A percentile compares a stretch with the other conserved stretches of the same genome.
phyloP scores from a whole-genome alignment of 805 yeast species.

The Candida germanica region DNA sequence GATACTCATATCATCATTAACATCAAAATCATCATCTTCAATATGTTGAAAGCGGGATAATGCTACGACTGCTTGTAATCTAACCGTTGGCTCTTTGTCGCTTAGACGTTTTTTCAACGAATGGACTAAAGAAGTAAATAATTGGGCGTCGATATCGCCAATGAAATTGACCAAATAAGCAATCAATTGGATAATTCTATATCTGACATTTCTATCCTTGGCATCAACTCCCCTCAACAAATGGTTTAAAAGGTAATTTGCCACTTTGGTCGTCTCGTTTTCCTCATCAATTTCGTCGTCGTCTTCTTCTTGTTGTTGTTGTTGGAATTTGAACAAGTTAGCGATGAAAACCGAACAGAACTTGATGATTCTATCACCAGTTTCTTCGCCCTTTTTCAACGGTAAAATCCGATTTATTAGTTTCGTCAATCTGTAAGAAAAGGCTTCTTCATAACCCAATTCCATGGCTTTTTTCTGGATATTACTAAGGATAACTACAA shows the following conservation, averaged over 20 bases:
- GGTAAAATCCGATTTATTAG: conserved; percentile 64
- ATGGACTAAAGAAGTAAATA: conserved; percentile 60
- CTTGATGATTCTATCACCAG: conserved; percentile 75
- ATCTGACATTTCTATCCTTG: conserved; percentile 72
- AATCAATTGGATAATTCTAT: conserved; percentile 71
- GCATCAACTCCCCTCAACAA: conserved; percentile 77
- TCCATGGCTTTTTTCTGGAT: conserved; percentile 55
- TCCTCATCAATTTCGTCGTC: conserved; percentile 15
- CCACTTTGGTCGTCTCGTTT: conserved; percentile 20
- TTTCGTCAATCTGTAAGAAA: conserved; percentile 57
- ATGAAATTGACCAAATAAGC: conserved; percentile 69
- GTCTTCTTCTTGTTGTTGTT: conserved; percentile 15
- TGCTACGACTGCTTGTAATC: conserved; percentile 83
- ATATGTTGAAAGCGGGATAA: conserved; percentile 69
- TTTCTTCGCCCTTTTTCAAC: conserved; percentile 62
- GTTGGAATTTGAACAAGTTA: conserved; percentile 30
- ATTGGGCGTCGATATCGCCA: conserved; percentile 70
- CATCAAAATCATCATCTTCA: conserved; percentile 40
- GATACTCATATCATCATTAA: conserved; percentile 21
- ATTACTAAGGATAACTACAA: conserved; percentile 58
- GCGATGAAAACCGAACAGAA: conserved; percentile 60
- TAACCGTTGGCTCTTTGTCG: conserved; percentile 73
- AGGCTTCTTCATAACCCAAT: conserved; percentile 53
- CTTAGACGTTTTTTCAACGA: conserved; percentile 60
- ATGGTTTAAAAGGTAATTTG: conserved; percentile 59